Evolutionary conservation across 108 stramenopile species (phyloP).

Genomic region (Epithemia pelagica): DNA sequence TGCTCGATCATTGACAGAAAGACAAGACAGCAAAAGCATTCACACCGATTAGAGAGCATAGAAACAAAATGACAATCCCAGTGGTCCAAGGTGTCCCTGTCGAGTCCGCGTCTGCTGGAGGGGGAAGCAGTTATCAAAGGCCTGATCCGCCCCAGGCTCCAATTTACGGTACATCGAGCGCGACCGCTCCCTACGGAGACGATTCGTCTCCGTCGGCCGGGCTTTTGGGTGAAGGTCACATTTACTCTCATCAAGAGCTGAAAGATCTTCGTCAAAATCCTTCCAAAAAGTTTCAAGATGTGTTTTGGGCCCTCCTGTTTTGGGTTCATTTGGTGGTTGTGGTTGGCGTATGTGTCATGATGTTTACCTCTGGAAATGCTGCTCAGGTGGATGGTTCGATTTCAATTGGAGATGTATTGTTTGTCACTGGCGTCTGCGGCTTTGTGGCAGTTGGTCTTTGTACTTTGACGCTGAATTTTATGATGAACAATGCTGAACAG

Average conservation of each 20-base stretch:
- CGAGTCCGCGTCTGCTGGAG: background rate
- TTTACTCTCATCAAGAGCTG: background rate
- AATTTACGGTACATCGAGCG: too few relatives aligned
- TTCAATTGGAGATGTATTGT: constrained; percentile 17
- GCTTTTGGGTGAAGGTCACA: background rate
- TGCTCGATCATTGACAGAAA: too few relatives aligned
- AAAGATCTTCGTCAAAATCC: constrained; percentile 10
- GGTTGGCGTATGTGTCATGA: constrained; percentile 18
- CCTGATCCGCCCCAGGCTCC: background rate
- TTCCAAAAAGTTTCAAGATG: constrained; percentile 30
- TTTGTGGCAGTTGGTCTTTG: constrained; percentile 31
- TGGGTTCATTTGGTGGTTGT: constrained; percentile 48
- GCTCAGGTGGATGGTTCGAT: background rate
- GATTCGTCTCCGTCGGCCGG: constrained; percentile 1
- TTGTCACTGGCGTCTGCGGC: constrained; percentile 2
- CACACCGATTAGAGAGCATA: too few relatives aligned
- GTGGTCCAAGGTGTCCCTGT: constrained; percentile 40
- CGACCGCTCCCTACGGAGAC: background rate
- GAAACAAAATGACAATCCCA: constrained; percentile 15
- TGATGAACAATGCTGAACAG: constrained; percentile 50
- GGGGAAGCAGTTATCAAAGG: background rate
- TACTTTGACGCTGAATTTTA: constrained; percentile 42
- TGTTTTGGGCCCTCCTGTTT: constrained; percentile 47
- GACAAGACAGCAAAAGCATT: too few relatives aligned
- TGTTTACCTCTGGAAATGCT: constrained; percentile 15